Evolutionary conservation across 2,329 filamentous ascomycete species (phyloP).

Genomic region (Alternaria sp.): DNA sequence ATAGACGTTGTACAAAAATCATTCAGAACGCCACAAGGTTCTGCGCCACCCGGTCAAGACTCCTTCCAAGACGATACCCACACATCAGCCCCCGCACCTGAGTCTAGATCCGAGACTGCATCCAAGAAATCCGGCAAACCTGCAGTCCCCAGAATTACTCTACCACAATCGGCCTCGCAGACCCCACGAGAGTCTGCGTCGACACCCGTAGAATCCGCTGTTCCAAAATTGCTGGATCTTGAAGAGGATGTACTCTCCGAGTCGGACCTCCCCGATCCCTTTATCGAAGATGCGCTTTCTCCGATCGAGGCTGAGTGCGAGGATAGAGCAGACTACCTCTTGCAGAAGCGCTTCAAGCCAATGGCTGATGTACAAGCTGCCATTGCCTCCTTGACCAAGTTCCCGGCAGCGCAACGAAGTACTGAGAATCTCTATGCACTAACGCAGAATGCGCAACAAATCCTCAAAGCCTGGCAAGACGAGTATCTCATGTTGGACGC

Average conservation of each 20-base stretch:
- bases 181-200: constrained; percentile 40
- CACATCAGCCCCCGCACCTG: constrained; percentile 14
- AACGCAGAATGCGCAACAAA: constrained; percentile 63
- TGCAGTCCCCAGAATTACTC: constrained; percentile 34
- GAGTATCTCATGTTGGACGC: constrained; percentile 66
- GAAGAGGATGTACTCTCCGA: constrained; percentile 49
- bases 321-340: constrained; percentile 53
- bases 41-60: constrained; percentile 31
- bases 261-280: constrained; percentile 50
- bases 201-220: constrained; percentile 35
- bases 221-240: constrained; percentile 39
- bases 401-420: constrained; percentile 54
- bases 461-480: constrained; percentile 65
- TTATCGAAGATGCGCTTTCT: constrained; percentile 38
- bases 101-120: constrained; percentile 18
- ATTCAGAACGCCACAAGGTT: constrained; percentile 26
- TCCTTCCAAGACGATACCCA: constrained; percentile 22
- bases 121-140: constrained; percentile 21
- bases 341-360: constrained; percentile 53
- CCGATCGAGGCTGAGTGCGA: constrained; percentile 49
- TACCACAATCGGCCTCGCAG: constrained; percentile 33
- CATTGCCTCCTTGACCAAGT: constrained; percentile 55
- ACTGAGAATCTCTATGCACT: constrained; percentile 64
- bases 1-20: constrained; percentile 25
- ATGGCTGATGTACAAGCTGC: constrained; percentile 56